Evolutionary conservation across 1,139 yeast species (phyloP).

Genomic region (Lizanozyma gosingica): DNA sequence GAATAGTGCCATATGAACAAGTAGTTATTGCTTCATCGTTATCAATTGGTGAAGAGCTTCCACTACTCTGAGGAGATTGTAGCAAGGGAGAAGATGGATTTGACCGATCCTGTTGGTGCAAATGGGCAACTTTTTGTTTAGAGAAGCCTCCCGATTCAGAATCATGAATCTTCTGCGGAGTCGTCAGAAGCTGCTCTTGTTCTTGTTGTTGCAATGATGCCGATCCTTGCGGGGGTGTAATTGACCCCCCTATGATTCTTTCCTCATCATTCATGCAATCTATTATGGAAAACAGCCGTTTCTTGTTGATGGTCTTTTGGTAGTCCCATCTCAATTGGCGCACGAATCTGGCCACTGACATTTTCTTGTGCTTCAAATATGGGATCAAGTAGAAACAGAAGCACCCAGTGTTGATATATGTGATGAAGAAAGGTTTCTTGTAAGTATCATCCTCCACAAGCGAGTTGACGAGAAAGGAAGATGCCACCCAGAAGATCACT

Average conservation of each 20-base stretch:
- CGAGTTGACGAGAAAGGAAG: constrained; percentile 72
- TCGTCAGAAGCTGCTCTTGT: too few relatives aligned
- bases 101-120: background rate
- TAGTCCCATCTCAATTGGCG: constrained; percentile 15
- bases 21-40: background rate
- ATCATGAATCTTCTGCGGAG: too few relatives aligned
- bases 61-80: background rate
- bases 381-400: constrained; percentile 74
- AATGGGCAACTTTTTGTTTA: background rate
- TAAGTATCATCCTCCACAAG: constrained; percentile 62
- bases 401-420: constrained; percentile 83
- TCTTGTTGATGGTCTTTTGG: constrained; percentile 3
- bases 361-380: constrained; percentile 25
- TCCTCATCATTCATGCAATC: constrained; percentile 1
- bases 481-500: constrained; percentile 79
- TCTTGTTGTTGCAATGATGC: too few relatives aligned
- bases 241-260: background rate
- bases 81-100: background rate
- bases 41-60: background rate
- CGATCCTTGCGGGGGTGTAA: too few relatives aligned
- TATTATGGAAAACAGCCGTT: constrained; percentile 1
- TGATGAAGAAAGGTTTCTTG: constrained; percentile 87
- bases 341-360: constrained; percentile 16
- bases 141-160: background rate
- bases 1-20: background rate